These are phyloP conservation scores for Saccharomycopsis fibuligera DNA, from an alignment of 805 yeast genomes.

Conservation along the genomic window DNA sequence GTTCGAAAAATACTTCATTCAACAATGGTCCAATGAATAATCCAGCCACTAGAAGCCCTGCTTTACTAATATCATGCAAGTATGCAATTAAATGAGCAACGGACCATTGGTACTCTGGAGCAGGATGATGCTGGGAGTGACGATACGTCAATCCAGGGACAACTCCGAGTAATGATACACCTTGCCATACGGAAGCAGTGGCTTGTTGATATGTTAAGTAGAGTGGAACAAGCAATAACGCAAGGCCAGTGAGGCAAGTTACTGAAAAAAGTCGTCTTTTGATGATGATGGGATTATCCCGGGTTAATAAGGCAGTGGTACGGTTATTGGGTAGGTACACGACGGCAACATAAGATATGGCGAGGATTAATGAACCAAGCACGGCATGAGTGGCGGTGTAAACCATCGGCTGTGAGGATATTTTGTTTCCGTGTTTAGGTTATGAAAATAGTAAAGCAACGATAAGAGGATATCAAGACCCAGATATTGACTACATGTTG, in stretches of 20 bases:
- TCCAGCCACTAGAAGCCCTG: conserved; percentile 30
- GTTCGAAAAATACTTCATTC: conserved; percentile 28
- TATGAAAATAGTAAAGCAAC: background rate
- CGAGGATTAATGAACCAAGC: background rate
- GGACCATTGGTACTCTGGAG: conserved; percentile 3
- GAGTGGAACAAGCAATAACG: conserved; percentile 5
- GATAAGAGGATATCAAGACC: background rate
- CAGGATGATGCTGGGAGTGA: too few relatives aligned
- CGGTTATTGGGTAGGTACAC: conserved; percentile 7
- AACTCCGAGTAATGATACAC: conserved; percentile 29
- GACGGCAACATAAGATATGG: conserved; percentile 12
- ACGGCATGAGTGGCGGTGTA: background rate
- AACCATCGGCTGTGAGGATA: background rate
- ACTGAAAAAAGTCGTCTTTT: conserved; percentile 5
- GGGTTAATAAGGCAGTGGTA: background rate
- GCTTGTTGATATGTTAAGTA: background rate
- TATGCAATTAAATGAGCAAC: conserved; percentile 14
- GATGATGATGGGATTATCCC: conserved; percentile 8
- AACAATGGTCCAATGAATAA: conserved; percentile 46
- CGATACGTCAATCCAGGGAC: conserved; percentile 30
- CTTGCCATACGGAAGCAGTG: conserved; percentile 5
- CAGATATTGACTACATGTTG: background rate
- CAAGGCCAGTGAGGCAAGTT: background rate
- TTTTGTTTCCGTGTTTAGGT: background rate
- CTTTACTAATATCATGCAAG: conserved; percentile 21